Evolutionary conservation across 176 grass and related monocot species (phyloP), one percentile per base, ranked within the genome.

Genomic region (Carex parvula): DNA sequence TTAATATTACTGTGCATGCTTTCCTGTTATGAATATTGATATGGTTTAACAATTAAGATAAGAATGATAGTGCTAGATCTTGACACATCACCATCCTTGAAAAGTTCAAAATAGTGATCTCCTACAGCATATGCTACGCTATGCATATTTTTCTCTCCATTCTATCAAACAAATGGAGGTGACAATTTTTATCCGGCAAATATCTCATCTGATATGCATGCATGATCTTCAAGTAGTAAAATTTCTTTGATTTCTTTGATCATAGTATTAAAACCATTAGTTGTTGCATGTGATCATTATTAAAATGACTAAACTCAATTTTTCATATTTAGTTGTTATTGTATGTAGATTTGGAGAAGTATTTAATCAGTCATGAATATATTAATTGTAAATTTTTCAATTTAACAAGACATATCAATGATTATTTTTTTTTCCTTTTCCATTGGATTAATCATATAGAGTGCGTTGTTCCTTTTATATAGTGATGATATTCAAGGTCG

Each of bases 71-170:
- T 57, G 73, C 73, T 35, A 18, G 3, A 78, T 78, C 24, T 35
- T 57, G 73, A 78, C 22, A 54, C 4, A 75, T 78, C 52, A 78
- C 24, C 73, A 57, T 78, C 73, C 73, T 56, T 78, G 73, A 56
- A 78, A 78, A 78, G 73, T 78, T 78, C 73, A 56, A 55, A 78
- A 75, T 54, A 26, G 71, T 75, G 71, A 75, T 21, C 71, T 75
- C 70, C 15, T 52, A 74, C 15, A 29, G 41, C 44, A 74, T 52
- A 3, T 24, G 22, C 46, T 30, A 53, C 10, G 3, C 8, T 15
- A 54, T 57, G 52, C n/a, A 12, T 32, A 57, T 6, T 33, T 78
- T 57, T 35, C 24, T 18, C 73, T 78, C 73, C 50, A 78, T 57
- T 78, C 14, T 32, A 10, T 33, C 50, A 35, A 18, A 56, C 16